Conservation (phyloP, 129 eudicot species). For the Kitagawia praeruptora region DNA sequence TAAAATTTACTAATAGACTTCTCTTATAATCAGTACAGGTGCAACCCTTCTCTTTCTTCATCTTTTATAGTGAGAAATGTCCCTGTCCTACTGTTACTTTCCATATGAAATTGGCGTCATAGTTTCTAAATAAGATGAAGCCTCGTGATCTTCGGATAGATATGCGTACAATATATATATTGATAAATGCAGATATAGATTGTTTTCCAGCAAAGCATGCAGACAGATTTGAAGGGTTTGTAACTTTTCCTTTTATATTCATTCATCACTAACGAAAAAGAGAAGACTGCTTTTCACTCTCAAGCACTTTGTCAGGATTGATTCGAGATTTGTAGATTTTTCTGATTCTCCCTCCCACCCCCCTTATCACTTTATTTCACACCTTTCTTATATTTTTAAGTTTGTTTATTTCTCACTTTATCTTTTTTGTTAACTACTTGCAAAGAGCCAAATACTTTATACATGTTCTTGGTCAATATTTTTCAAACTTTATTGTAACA, state of each 20-base stretch:
- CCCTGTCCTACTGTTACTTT: not conserved
- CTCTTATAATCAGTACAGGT: too few species aligned
- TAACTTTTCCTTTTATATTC: constrained; percentile 8
- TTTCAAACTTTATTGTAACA: too few species aligned
- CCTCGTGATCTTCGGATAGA: not conserved
- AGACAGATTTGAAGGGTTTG: constrained; percentile 10
- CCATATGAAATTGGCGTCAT: not conserved
- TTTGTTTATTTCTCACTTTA: not conserved
- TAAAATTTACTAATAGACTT: too few species aligned
- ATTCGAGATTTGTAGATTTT: constrained; percentile 11
- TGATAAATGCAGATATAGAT: too few species aligned
- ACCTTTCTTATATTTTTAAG: not conserved
- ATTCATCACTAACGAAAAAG: not conserved
- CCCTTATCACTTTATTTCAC: not conserved
- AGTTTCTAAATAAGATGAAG: not conserved
- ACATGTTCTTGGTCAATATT: not conserved
- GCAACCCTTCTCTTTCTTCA: not conserved
- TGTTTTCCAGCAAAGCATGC: constrained; percentile 7
- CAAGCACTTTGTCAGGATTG: constrained; percentile 8
- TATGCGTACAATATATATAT: too few species aligned
- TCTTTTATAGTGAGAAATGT: not conserved
- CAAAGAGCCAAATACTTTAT: not conserved
- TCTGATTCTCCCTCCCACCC: constrained; percentile 7
- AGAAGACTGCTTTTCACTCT: constrained; percentile 10
- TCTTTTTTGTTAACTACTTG: not conserved